Evolutionary conservation across 2,329 filamentous ascomycete species (phyloP).

Genomic region (Xylaria arbuscula): DNA sequence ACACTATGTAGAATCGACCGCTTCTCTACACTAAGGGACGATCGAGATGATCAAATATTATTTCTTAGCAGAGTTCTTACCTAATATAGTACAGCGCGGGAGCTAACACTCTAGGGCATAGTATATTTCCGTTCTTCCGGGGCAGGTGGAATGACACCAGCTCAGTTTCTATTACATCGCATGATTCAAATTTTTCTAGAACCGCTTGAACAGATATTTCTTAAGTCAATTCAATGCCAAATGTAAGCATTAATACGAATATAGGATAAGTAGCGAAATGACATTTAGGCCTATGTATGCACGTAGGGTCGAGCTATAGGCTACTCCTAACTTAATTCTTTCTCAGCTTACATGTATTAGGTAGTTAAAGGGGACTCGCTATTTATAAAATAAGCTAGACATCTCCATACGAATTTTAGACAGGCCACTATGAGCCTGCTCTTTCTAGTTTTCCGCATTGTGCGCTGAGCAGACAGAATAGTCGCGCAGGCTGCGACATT

Average conservation of each 20-base stretch:
- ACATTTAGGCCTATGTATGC: not conserved
- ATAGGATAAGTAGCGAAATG: not conserved
- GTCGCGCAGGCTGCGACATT: no score
- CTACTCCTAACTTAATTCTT: not conserved
- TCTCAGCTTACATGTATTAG: not conserved
- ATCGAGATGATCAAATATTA: not conserved
- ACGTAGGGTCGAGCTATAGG: not conserved
- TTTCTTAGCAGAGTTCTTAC: not conserved
- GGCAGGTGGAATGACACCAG: conserved; percentile 1
- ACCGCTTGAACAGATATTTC: not conserved
- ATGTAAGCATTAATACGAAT: not conserved
- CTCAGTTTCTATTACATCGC: not conserved
- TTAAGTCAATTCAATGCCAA: not conserved
- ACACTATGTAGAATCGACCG: not conserved
- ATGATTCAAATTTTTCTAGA: conserved; percentile 11
- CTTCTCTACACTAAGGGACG: not conserved
- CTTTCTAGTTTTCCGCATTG: no score
- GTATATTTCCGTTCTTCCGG: conserved; percentile 4
- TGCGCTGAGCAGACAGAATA: no score
- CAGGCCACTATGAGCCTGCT: no score
- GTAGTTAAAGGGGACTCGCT: not conserved
- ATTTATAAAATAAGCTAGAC: not conserved
- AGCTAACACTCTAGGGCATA: not conserved
- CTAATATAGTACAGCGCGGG: not conserved
- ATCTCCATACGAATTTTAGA: no score